Base-by-base conservation (phyloP, 305 asterid genomes). In the Fraxinus greggii region DNA sequence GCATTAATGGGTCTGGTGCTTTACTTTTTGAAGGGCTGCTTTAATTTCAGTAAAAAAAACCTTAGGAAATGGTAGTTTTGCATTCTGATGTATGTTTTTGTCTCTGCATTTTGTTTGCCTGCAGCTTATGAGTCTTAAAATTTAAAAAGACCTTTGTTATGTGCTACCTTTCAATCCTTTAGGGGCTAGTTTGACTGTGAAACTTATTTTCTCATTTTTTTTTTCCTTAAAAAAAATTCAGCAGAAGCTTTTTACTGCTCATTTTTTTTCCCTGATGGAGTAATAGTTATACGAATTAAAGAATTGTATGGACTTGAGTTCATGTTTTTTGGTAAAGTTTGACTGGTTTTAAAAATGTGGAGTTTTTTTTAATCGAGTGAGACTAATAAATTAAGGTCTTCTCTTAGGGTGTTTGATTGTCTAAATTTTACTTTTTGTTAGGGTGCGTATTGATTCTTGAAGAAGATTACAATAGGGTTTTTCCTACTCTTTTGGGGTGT, bases 21-120 rank as follows among this genome's bases (percentile, higher is more conserved):
- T 83, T 81, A 56, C 35, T 56, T 40, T 76, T 72, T 35, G 54
- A 32, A 80, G 85, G 77, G 80, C 80, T 75, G 83, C 88, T 85
- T 83, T 80, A 56, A 82, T 92, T 88, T 89, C 91, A 84, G 86
- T 84, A 84, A 59, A 63, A 85, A 74, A 36, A 40, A 40, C 15
- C 88, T 84, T 78, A 78, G 90, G 91, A 81, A 84, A 83, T 82
- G 79, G 86, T 80, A 28, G 85, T 84, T 86, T 76, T 86, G 83
- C 82, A 73, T 85, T 83, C 72, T 21, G 80, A 84, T 86, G 38
- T 83, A 81, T 83, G 84, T 76, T 85, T 83, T 59, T 84, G 90
- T 83, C 72, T 63, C 33, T 63, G 72, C 79, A 87, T 80, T 78
- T 81, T 87, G 85, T 82, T 6, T 82, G 72, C 51, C 81, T 65